Percentiles rank a stretch among this genome's conserved stretches.
phyloP scores from a whole-genome alignment of 2,329 filamentous ascomycete species.

The Clathrospora elynae region DNA sequence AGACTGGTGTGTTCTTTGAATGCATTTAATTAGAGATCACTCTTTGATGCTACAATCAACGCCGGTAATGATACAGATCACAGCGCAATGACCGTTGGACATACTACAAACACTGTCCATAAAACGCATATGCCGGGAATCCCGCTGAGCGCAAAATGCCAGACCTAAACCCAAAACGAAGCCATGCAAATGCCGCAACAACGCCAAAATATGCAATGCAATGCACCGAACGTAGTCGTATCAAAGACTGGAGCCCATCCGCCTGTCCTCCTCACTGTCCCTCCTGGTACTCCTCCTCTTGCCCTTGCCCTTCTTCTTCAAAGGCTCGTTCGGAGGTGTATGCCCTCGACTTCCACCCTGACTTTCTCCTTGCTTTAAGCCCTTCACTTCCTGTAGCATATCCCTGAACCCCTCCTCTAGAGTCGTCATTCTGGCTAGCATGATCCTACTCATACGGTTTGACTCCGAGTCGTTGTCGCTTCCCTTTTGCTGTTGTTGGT shows the following conservation, averaged over 20 bases:
- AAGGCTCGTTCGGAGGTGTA: conserved; percentile 34
- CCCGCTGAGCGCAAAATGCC: conserved; percentile 9
- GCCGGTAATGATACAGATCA: too few species aligned
- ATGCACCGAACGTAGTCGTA: background rate
- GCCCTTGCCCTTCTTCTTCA: conserved; percentile 37
- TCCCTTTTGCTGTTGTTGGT: conserved; percentile 25
- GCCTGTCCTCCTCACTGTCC: conserved; percentile 24
- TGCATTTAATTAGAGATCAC: too few species aligned
- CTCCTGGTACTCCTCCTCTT: conserved; percentile 36
- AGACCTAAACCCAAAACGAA: conserved; percentile 5
- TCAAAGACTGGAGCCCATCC: conserved; percentile 39
- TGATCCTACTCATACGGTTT: conserved; percentile 66
- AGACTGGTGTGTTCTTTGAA: too few species aligned
- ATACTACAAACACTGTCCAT: conserved; percentile 9
- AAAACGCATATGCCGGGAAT: conserved; percentile 10
- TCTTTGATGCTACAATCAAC: too few species aligned
- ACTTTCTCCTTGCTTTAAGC: conserved; percentile 55
- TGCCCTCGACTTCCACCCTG: conserved; percentile 33
- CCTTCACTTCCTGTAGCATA: conserved; percentile 79
- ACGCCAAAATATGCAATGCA: conserved; percentile 12
- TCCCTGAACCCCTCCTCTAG: conserved; percentile 90
- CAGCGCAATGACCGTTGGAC: too few species aligned
- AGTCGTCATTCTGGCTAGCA: conserved; percentile 89
- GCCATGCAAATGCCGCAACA: conserved; percentile 16
- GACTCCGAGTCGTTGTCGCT: conserved; percentile 42